These are phyloP conservation scores for Anthracocystis walkeri DNA, from an alignment of 1,284 basidiomycete genomes.

Conservation along the genomic window DNA sequence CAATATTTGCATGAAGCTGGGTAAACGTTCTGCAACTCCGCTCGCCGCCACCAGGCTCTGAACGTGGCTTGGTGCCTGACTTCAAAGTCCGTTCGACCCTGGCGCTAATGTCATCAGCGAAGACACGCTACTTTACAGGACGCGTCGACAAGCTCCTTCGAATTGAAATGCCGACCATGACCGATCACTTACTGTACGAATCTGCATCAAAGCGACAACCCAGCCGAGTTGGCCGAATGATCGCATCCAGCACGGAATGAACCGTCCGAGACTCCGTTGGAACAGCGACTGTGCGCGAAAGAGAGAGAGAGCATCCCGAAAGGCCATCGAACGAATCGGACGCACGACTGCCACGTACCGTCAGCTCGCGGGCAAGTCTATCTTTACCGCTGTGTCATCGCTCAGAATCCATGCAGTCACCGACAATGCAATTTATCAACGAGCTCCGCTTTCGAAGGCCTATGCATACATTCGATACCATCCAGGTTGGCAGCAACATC, in stretches of 20 bases:
- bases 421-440: no score
- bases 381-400: no score
- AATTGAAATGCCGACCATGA: slow-evolving; percentile 1
- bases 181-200: not conserved
- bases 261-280: no score
- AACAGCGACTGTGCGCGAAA: no score
- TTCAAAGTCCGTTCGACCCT: slow-evolving; percentile 26
- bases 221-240: not conserved
- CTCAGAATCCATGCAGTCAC: no score
- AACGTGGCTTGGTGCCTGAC: slow-evolving; percentile 8
- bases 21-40: slow-evolving; percentile 5
- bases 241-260: not conserved
- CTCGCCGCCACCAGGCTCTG: not conserved
- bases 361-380: no score
- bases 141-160: not conserved
- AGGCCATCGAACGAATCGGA: no score
- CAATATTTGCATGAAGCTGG: slow-evolving; percentile 3
- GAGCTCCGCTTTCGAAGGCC: no score
- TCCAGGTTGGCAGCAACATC: not conserved
- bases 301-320: no score
- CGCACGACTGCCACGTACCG: no score
- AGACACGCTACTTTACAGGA: slow-evolving; percentile 11
- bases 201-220: not conserved
- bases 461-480: not conserved
- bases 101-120: slow-evolving; percentile 8